A percentile compares a stretch with the other conserved stretches of the same genome.
These are phyloP conservation scores for Waltergamsia citrina DNA, from an alignment of 2,329 filamentous ascomycete genomes.

Conservation along the genomic window DNA sequence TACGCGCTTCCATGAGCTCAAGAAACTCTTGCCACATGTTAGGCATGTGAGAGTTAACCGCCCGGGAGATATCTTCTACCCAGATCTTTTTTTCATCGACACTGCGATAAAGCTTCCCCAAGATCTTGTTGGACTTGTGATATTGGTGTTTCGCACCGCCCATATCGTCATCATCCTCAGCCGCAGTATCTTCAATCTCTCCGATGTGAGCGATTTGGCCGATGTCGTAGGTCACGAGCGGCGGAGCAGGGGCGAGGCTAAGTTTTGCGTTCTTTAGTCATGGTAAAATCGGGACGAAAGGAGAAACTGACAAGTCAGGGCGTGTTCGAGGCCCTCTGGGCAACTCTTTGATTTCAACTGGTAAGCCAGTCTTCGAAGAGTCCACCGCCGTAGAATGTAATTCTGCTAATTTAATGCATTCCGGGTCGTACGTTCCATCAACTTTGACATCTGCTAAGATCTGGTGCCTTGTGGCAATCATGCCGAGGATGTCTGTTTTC, in stretches of 20 bases:
- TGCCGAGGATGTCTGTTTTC: constrained; percentile 53
- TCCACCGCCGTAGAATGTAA: constrained; percentile 66
- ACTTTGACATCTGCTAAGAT: constrained; percentile 50
- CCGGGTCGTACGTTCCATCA: constrained; percentile 37
- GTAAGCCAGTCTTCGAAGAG: constrained; percentile 65
- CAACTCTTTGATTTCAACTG: constrained; percentile 36
- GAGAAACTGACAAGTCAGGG: constrained; percentile 43
- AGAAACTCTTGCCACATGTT: constrained; percentile 35
- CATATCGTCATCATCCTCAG: constrained; percentile 27
- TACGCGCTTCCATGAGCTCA: constrained; percentile 7
- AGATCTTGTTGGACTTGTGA: constrained; percentile 58
- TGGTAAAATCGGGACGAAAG: not conserved
- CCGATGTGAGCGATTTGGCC: constrained; percentile 26
- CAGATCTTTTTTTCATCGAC: constrained; percentile 66
- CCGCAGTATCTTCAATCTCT: constrained; percentile 15
- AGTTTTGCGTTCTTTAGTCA: not conserved
- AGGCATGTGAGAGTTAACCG: constrained; percentile 12
- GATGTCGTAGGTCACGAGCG: constrained; percentile 32
- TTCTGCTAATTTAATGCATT: constrained; percentile 47
- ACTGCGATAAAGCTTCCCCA: constrained; percentile 61
- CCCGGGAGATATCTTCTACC: constrained; percentile 31
- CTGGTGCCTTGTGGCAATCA: constrained; percentile 56
- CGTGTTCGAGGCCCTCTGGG: constrained; percentile 28
- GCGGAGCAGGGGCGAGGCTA: constrained; percentile 36
- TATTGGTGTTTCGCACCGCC: constrained; percentile 38